phyloP scores from a whole-genome alignment of 352 stramenopile genomes.

The Pythium brachiatum region DNA sequence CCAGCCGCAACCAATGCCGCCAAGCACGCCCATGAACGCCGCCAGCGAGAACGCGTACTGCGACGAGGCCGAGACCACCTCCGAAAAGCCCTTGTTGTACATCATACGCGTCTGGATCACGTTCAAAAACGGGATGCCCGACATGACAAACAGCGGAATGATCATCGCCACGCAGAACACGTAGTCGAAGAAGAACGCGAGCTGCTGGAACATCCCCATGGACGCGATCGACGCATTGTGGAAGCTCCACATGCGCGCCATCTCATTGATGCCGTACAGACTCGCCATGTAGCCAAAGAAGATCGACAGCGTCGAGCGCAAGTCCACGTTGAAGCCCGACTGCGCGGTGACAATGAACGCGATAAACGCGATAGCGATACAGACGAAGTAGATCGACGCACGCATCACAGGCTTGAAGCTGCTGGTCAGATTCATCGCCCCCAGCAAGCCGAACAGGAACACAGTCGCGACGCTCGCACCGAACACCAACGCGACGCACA shows the following conservation, averaged over 20 bases:
- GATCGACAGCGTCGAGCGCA: constrained; percentile 45
- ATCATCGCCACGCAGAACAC: constrained; percentile 75
- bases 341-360: constrained; percentile 51
- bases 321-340: constrained; percentile 35
- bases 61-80: constrained; percentile 81
- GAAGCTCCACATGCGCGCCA: constrained; percentile 84
- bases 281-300: constrained; percentile 81
- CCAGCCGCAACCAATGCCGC: constrained; percentile 74
- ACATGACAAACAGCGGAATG: constrained; percentile 77
- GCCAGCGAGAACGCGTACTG: constrained; percentile 85
- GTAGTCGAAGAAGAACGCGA: constrained; percentile 88
- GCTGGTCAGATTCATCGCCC: constrained; percentile 34
- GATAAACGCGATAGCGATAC: constrained; percentile 35
- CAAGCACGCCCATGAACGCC: constrained; percentile 74
- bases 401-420: constrained; percentile 37
- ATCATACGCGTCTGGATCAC: constrained; percentile 91
- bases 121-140: constrained; percentile 82
- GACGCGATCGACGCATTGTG: constrained; percentile 57
- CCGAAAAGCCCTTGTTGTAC: constrained; percentile 89
- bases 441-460: constrained; percentile 51
- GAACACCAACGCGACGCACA: constrained; percentile 56
- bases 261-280: constrained; percentile 84
- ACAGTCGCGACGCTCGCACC: constrained; percentile 53
- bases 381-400: constrained; percentile 48
- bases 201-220: constrained; percentile 67